Evolutionary conservation across 2,329 filamentous ascomycete genomes (phyloP), one percentile per base, ranked within the genome.

Genomic region (Monascus ruber): DNA sequence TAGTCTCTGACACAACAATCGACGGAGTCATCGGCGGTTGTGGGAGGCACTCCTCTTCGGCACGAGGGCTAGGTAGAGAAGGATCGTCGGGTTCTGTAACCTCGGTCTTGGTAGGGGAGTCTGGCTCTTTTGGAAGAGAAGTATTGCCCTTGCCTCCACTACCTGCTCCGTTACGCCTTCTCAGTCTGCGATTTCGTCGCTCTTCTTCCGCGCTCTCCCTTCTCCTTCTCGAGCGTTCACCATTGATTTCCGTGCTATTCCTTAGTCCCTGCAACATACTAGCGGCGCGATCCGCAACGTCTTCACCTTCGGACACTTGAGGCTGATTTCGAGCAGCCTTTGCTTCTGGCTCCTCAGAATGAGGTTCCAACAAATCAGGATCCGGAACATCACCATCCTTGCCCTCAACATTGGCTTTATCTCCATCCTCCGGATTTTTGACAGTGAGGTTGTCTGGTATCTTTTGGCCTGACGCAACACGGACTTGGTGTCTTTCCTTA

Each of bases 401-500:
- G 34, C 53, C 48, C 25, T 74, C 69, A 17, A 17, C 2, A 33
- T 71, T 66, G 34, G 64, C 57, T 36, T 64, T 48, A 58, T 53
- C 60, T 39, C 75, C 76, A 26, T 69, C 63, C 40, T 79, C 77
- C 37, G 76, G 71, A 9, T 73, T 74, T 52, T 83, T 81, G 50
- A 73, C 69, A 38, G 45, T 47, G 27, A 52, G 35, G 3, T 72
- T 48, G 36, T 94, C 86, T 2, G 84, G 85, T n/a, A 93, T 82
- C 54, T 89, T 76, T 54, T 94, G 86, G 6, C 88, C 89, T 11
- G 83, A 89, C 10, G 89, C 86, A 38, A 95, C 77, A 44, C 89
- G 84, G 27, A 91, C 83, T 64, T 94, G 85, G 56, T 95, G 86
- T 26, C 81, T 75, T 56, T 94, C 88, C 74, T 94, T 93, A 51